Evolutionary conservation across 1,284 basidiomycete species (phyloP).

Genomic region (Rhodotorula mucilaginosa): DNA sequence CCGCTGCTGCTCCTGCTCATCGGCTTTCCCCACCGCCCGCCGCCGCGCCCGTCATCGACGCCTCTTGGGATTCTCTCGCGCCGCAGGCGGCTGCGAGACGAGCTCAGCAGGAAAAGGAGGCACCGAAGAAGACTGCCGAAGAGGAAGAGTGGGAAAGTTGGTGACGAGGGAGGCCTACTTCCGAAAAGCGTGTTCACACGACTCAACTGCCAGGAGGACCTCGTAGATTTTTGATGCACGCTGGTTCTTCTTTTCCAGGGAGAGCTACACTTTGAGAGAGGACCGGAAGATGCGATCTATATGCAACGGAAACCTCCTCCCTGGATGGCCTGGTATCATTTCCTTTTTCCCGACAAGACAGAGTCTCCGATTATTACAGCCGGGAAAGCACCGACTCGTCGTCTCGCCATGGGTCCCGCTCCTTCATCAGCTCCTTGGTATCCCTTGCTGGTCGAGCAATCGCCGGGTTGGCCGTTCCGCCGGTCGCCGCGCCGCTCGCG

Average conservation of each 20-base stretch:
- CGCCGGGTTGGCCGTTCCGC: conserved; percentile 55
- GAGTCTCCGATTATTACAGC: conserved; percentile 15
- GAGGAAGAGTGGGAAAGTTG: conserved; percentile 25
- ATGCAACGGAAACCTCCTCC: too few relatives aligned
- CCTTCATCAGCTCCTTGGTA: conserved; percentile 70
- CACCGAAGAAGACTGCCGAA: conserved; percentile 6
- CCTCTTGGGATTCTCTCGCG: conserved; percentile 13
- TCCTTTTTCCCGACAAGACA: neutral
- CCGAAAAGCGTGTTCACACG: neutral
- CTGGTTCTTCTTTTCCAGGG: too few relatives aligned
- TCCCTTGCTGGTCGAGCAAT: conserved; percentile 81
- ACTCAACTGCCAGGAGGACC: neutral
- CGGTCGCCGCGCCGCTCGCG: conserved; percentile 58
- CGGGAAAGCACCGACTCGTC: conserved; percentile 41
- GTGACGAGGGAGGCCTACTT: neutral
- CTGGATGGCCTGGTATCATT: neutral
- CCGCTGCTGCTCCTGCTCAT: neutral
- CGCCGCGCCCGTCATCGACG: neutral
- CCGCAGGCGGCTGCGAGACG: conserved; percentile 18
- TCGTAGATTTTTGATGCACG: neutral
- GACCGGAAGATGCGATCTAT: too few relatives aligned
- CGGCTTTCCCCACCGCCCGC: neutral
- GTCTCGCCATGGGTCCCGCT: conserved; percentile 43
- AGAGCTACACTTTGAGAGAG: too few relatives aligned
- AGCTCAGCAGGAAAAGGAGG: conserved; percentile 5